phyloP scores from a whole-genome alignment of 1,139 yeast species.

The Yamadazyma blattariae region DNA sequence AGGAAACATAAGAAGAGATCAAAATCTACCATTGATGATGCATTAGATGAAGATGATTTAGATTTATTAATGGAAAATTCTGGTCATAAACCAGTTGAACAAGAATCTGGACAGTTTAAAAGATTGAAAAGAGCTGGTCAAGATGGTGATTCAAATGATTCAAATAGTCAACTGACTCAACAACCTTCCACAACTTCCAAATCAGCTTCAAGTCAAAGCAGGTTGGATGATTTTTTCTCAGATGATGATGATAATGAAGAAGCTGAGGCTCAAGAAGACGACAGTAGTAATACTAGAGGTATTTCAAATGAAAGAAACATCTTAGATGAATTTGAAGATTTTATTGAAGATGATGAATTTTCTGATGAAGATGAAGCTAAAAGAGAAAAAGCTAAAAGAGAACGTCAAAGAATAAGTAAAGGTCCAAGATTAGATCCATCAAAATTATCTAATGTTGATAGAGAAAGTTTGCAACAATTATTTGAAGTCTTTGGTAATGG shows the following conservation, averaged over 20 bases:
- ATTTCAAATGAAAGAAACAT: slow-evolving; percentile 39
- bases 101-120: slow-evolving; percentile 54
- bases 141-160: slow-evolving; percentile 33
- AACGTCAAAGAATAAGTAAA: slow-evolving; percentile 36
- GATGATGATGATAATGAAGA: slow-evolving; percentile 52
- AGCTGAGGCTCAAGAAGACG: slow-evolving; percentile 47
- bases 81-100: slow-evolving; percentile 51
- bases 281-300: slow-evolving; percentile 18
- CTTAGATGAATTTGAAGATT: slow-evolving; percentile 89
- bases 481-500: slow-evolving; percentile 98
- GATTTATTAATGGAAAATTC: slow-evolving; percentile 88
- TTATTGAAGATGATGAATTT: slow-evolving; percentile 94
- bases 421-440: slow-evolving; percentile 50
- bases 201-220: slow-evolving; percentile 7
- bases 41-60: slow-evolving; percentile 91
- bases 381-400: slow-evolving; percentile 30
- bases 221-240: slow-evolving; percentile 74
- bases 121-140: slow-evolving; percentile 70
- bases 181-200: background rate
- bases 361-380: slow-evolving; percentile 79
- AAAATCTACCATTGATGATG: slow-evolving; percentile 54
- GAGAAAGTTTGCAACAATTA: slow-evolving; percentile 89
- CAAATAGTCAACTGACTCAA: background rate
- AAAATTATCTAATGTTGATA: slow-evolving; percentile 75
- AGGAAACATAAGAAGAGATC: slow-evolving; percentile 39